Conservation (phyloP, 371 early-diverging fungal genomes). For the Rhizopus stolonifer region DNA sequence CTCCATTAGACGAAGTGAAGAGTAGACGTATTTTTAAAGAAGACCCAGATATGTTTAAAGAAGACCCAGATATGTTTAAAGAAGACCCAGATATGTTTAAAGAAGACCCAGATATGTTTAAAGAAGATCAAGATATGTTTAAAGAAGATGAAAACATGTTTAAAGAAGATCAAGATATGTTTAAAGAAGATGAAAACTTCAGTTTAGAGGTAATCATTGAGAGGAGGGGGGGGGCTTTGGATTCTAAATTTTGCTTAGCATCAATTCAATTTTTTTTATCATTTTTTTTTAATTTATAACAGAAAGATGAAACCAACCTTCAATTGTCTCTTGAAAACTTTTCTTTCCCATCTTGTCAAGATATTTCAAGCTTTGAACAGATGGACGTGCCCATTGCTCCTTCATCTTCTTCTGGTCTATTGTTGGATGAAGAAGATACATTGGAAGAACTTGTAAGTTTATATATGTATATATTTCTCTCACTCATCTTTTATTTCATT, state of each 20-base stretch:
- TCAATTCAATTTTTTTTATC: slow-evolving; percentile 42
- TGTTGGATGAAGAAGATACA: slow-evolving; percentile 27
- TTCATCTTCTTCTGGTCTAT: not conserved
- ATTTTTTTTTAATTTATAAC: slow-evolving; percentile 43
- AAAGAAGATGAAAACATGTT: too few relatives aligned
- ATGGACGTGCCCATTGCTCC: not conserved
- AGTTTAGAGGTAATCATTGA: not conserved
- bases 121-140: too few relatives aligned
- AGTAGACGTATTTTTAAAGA: too few relatives aligned
- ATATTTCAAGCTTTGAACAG: not conserved
- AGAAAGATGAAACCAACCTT: not conserved
- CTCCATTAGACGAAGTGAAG: too few relatives aligned
- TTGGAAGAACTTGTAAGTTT: slow-evolving; percentile 45
- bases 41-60: too few relatives aligned
- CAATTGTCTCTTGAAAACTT: not conserved
- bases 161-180: not conserved
- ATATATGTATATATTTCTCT: not conserved
- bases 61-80: too few relatives aligned
- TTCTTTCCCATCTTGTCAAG: not conserved
- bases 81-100: too few relatives aligned
- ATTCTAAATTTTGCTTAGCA: slow-evolving; percentile 46
- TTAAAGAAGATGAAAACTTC: not conserved
- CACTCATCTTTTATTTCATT: not conserved
- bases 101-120: too few relatives aligned
- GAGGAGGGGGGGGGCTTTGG: slow-evolving; percentile 8